Evolutionary conservation across 2,329 filamentous ascomycete genomes (phyloP).

Genomic region (Penicillium aurantiogriseum): DNA sequence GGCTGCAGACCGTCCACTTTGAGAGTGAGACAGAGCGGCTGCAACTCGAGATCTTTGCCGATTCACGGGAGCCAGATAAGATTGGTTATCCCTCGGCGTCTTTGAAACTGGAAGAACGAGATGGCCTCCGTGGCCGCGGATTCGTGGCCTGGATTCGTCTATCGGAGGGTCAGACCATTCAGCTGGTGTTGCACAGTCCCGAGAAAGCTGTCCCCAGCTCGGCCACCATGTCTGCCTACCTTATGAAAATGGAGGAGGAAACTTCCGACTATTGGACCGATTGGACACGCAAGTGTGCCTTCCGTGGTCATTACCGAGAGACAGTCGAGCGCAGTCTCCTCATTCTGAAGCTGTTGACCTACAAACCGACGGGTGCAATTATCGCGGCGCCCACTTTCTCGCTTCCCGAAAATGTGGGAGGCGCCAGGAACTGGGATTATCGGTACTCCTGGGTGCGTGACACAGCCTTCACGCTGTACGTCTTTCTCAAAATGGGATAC

Average conservation of each 20-base stretch:
- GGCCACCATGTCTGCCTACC: constrained; percentile 56
- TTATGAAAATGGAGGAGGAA: constrained; percentile 65
- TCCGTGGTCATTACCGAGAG: constrained; percentile 70
- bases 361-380: constrained; percentile 75
- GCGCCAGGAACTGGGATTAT: constrained; percentile 53
- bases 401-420: constrained; percentile 71
- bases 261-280: constrained; percentile 71
- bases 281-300: constrained; percentile 69
- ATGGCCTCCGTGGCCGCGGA: constrained; percentile 60
- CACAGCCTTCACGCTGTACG: constrained; percentile 73
- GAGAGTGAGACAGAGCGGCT: constrained; percentile 59
- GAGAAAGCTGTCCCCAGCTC: constrained; percentile 57
- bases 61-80: constrained; percentile 54
- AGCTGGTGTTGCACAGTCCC: constrained; percentile 67
- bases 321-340: constrained; percentile 69
- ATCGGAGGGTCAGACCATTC: constrained; percentile 65
- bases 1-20: constrained; percentile 63
- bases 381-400: constrained; percentile 75
- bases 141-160: constrained; percentile 61
- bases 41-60: constrained; percentile 66
- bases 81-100: constrained; percentile 50
- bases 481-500: constrained; percentile 73
- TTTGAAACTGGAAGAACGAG: constrained; percentile 55
- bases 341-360: constrained; percentile 73
- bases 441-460: constrained; percentile 73